Evolutionary conservation across 163 green algal species (phyloP).

Genomic region (Prototheca stagnorum): DNA sequence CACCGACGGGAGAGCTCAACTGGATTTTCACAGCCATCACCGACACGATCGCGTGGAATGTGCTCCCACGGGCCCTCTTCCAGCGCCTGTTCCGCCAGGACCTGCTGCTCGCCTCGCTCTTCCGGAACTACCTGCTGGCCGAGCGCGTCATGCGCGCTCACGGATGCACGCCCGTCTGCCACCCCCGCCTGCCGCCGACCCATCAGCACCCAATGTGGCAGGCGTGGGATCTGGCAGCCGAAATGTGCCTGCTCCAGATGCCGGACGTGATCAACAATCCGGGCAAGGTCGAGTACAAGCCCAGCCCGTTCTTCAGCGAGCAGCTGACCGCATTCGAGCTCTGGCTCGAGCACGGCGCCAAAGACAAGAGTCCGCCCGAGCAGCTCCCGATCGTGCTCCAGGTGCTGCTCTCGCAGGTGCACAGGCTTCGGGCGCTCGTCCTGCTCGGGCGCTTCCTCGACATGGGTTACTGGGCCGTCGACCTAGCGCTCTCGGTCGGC

Average conservation of each 20-base stretch:
- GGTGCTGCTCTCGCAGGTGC: constrained; percentile 87
- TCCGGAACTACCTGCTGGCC: constrained; percentile 96
- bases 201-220: constrained; percentile 96
- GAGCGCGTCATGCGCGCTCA: constrained; percentile 83
- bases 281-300: constrained; percentile 59
- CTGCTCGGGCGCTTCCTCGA: constrained; percentile 93
- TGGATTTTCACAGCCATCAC: constrained; percentile 99
- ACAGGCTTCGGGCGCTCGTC: constrained; percentile 80
- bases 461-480: constrained; percentile 92
- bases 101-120: constrained; percentile 88
- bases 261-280: constrained; percentile 12
- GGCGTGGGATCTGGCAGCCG: constrained; percentile 88
- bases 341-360: constrained; percentile 77
- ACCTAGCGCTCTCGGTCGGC: constrained; percentile 88
- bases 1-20: constrained; percentile 94
- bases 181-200: constrained; percentile 80
- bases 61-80: constrained; percentile 78
- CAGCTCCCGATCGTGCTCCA: constrained; percentile 98
- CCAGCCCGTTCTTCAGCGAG: constrained; percentile 86
- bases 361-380: constrained; percentile 75
- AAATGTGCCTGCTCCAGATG: constrained; percentile 78
- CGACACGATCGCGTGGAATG: constrained; percentile 99
- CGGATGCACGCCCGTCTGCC: constrained; percentile 69
- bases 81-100: constrained; percentile 93
- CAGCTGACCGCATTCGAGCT: constrained; percentile 97